phyloP scores from a whole-genome alignment of 148 eudicot genomes.

The Dianthus caryophyllus region DNA sequence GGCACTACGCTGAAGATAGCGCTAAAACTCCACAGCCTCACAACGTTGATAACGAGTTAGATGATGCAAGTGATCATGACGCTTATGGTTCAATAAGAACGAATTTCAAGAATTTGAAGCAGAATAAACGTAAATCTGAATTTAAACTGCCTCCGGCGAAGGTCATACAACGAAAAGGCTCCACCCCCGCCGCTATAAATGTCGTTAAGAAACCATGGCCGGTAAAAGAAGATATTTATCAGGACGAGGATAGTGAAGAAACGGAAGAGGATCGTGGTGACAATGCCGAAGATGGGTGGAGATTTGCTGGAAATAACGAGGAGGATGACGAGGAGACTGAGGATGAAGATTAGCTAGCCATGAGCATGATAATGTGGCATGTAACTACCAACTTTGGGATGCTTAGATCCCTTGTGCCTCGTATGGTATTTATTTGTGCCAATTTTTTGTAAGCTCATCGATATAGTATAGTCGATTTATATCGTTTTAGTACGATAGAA shows the following conservation, averaged over 20 bases:
- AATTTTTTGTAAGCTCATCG: background rate
- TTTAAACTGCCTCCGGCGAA: constrained; percentile 67
- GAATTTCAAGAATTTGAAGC: constrained; percentile 49
- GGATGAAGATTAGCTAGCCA: constrained; percentile 63
- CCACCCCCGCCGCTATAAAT: constrained; percentile 44
- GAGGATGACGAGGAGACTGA: constrained; percentile 96
- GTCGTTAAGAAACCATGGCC: constrained; percentile 65
- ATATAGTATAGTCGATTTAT: background rate
- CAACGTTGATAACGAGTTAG: constrained; percentile 53
- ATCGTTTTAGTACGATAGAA: too few species aligned
- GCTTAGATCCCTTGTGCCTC: background rate
- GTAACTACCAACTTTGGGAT: constrained; percentile 1
- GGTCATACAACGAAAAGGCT: constrained; percentile 42
- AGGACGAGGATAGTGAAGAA: constrained; percentile 95
- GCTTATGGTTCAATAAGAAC: constrained; percentile 52
- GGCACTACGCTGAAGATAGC: constrained; percentile 66
- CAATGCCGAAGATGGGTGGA: constrained; percentile 68
- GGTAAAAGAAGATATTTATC: constrained; percentile 50
- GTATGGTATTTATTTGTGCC: background rate
- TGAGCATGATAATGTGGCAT: background rate
- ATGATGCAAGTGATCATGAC: constrained; percentile 84
- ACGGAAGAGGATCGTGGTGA: constrained; percentile 93
- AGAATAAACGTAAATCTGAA: constrained; percentile 62
- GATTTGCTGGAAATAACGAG: constrained; percentile 59
- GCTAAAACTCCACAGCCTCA: constrained; percentile 45